These are phyloP conservation scores for Striga asiatica DNA, from an alignment of 257 asterid species.

Conservation along the genomic window DNA sequence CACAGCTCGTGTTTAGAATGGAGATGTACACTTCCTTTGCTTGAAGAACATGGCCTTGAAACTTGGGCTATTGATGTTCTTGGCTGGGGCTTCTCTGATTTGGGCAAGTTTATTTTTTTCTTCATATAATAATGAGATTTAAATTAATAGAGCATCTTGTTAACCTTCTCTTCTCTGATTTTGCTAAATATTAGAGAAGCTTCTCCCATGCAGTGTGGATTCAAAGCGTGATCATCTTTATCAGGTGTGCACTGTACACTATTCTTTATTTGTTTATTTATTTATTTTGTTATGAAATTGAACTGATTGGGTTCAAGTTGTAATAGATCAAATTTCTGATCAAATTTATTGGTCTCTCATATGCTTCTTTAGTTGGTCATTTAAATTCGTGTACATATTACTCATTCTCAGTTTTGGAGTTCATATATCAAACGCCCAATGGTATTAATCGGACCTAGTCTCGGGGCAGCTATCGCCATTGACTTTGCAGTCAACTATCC, in stretches of 20 bases:
- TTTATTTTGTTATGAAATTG: neutral
- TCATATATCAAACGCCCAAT: constrained; percentile 62
- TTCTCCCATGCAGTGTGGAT: constrained; percentile 59
- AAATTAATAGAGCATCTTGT: neutral
- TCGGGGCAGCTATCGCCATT: constrained; percentile 87
- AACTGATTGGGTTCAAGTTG: too few relatives aligned
- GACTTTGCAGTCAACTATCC: constrained; percentile 67
- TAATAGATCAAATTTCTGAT: too few relatives aligned
- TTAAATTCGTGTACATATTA: too few relatives aligned
- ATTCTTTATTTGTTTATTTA: neutral
- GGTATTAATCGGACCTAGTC: constrained; percentile 95
- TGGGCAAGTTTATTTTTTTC: constrained; percentile 31
- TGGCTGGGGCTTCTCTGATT: constrained; percentile 97
- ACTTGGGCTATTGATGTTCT: constrained; percentile 84
- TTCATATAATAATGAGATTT: neutral
- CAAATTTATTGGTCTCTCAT: too few relatives aligned
- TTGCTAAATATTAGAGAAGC: constrained; percentile 38
- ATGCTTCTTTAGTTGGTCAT: neutral
- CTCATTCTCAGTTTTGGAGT: constrained; percentile 55
- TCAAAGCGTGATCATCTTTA: constrained; percentile 91
- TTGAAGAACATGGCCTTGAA: constrained; percentile 76
- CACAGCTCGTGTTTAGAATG: constrained; percentile 98
- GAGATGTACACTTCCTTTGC: constrained; percentile 79
- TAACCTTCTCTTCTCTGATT: constrained; percentile 10
- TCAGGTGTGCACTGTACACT: constrained; percentile 38